Evolutionary conservation across 805 yeast genomes (phyloP).

Genomic region (Ogataea polymorpha): DNA sequence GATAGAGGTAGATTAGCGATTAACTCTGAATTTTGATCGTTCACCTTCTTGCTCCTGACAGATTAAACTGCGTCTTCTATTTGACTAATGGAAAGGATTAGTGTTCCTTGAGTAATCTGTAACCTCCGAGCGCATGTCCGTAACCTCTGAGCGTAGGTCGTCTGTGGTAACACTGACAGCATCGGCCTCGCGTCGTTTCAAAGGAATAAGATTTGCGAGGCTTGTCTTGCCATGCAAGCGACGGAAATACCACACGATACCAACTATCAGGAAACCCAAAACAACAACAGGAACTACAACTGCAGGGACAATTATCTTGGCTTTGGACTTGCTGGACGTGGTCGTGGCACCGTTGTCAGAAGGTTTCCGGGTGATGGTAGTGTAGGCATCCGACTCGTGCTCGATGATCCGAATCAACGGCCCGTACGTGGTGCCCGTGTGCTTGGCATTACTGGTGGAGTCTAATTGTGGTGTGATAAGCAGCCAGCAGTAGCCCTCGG

Average conservation of each 20-base stretch:
- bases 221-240: slow-evolving; percentile 4
- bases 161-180: slow-evolving; percentile 20
- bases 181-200: slow-evolving; percentile 15
- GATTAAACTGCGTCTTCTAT: background rate
- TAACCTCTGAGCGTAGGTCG: slow-evolving; percentile 21
- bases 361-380: slow-evolving; percentile 36
- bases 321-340: slow-evolving; percentile 18
- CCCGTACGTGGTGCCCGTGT: slow-evolving; percentile 38
- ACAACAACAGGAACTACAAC: slow-evolving; percentile 42
- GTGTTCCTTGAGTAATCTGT: slow-evolving; percentile 3
- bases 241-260: slow-evolving; percentile 32
- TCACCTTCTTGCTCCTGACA: no score
- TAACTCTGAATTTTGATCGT: no score
- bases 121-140: slow-evolving; percentile 22
- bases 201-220: slow-evolving; percentile 13
- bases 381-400: slow-evolving; percentile 29
- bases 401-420: slow-evolving; percentile 38
- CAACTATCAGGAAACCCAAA: slow-evolving; percentile 27
- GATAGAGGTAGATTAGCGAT: no score
- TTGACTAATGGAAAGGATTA: slow-evolving; percentile 4
- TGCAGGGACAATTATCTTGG: slow-evolving; percentile 39
- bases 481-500: slow-evolving; percentile 37
- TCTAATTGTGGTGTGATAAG: slow-evolving; percentile 38
- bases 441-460: slow-evolving; percentile 34
- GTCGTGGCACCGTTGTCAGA: slow-evolving; percentile 35